Evolutionary conservation across 2,329 filamentous ascomycete genomes (phyloP).

Genomic region (Cordyceps tenuipes): DNA sequence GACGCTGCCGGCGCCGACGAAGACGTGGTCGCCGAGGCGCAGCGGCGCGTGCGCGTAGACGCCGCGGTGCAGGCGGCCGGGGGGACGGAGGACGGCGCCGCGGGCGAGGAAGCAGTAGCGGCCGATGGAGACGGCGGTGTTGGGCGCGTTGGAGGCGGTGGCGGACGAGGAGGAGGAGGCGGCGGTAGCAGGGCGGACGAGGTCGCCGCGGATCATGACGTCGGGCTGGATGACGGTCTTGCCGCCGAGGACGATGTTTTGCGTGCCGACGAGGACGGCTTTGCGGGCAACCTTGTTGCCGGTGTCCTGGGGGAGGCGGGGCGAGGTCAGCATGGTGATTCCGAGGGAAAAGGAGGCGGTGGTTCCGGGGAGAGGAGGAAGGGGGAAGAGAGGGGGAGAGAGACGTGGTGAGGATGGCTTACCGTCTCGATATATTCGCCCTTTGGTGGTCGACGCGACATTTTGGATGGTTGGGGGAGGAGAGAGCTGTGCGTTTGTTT

Average conservation of each 20-base stretch:
- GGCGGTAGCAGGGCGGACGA: conserved; percentile 51
- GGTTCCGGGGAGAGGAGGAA: not conserved
- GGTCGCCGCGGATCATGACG: conserved; percentile 86
- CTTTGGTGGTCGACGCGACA: conserved; percentile 71
- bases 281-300: conserved; percentile 97
- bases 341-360: not conserved
- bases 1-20: conserved; percentile 66
- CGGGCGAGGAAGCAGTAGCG: conserved; percentile 84
- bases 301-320: conserved; percentile 62
- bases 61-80: conserved; percentile 74
- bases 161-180: conserved; percentile 35
- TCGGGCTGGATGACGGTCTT: conserved; percentile 95
- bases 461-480: conserved; percentile 28
- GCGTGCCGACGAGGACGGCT: conserved; percentile 84
- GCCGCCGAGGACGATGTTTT: conserved; percentile 95
- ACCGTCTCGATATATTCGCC: conserved; percentile 97
- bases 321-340: not conserved
- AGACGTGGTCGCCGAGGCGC: conserved; percentile 90
- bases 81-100: conserved; percentile 71
- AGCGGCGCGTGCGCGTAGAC: conserved; percentile 76
- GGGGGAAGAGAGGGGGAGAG: not conserved
- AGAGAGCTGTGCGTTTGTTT: conserved; percentile 7
- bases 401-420: conserved; percentile 22
- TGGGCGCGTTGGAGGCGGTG: conserved; percentile 31
- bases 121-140: conserved; percentile 74